Evolutionary conservation across 306 rosid species (phyloP).

Genomic region (Casuarina equisetifolia): DNA sequence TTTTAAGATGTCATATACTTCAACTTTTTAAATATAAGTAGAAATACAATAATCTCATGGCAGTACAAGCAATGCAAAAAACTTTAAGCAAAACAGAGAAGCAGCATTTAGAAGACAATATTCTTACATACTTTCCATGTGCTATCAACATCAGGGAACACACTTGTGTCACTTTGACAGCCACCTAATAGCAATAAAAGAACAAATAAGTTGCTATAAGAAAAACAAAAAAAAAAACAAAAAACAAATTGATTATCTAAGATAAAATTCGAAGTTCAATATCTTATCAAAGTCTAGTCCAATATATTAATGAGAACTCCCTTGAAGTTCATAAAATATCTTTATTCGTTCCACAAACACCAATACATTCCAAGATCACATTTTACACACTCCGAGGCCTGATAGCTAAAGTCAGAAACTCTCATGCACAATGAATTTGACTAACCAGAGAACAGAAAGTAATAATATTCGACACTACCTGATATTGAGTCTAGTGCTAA

Average conservation of each 20-base stretch:
- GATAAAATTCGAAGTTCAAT: no score
- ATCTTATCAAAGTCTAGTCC: no score
- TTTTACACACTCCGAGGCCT: background rate
- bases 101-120: slow-evolving; percentile 14
- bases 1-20: background rate
- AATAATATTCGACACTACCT: slow-evolving; percentile 40
- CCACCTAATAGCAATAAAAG: slow-evolving; percentile 58
- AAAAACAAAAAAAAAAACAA: no score
- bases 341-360: no score
- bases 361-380: no score
- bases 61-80: background rate
- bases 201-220: slow-evolving; percentile 2
- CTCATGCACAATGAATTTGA: no score
- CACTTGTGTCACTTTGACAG: slow-evolving; percentile 53
- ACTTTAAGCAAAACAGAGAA: slow-evolving; percentile 13
- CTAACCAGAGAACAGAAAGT: background rate
- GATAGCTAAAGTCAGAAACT: no score
- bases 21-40: background rate
- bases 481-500: slow-evolving; percentile 94
- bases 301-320: no score
- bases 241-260: no score
- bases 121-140: slow-evolving; percentile 81
- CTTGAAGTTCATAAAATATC: no score
- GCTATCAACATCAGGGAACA: slow-evolving; percentile 85
- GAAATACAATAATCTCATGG: background rate